A percentile compares a stretch with the other conserved stretches of the same genome.
Evolutionary conservation across 306 rosid species (phyloP).

Genomic region (Cucumis hystrix): DNA sequence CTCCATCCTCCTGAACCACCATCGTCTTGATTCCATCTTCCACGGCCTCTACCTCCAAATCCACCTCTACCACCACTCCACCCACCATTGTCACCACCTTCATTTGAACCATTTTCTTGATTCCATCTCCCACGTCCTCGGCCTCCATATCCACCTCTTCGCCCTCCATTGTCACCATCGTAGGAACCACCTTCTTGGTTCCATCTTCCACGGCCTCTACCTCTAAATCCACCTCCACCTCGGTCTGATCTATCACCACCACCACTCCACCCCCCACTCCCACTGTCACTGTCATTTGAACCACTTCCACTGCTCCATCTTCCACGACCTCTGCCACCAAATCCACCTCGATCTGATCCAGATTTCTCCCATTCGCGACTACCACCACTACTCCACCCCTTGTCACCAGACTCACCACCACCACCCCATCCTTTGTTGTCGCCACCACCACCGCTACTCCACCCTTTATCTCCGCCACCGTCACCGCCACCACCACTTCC

Average conservation of each 20-base stretch:
- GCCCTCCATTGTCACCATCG: slow-evolving; percentile 18
- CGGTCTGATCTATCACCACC: slow-evolving; percentile 19
- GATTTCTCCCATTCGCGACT: neutral
- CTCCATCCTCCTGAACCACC: slow-evolving; percentile 9
- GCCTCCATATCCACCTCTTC: slow-evolving; percentile 10
- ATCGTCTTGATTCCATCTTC: slow-evolving; percentile 41
- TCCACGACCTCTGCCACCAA: slow-evolving; percentile 58
- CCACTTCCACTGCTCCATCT: slow-evolving; percentile 46
- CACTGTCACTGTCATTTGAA: slow-evolving; percentile 24
- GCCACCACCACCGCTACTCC: slow-evolving; percentile 24
- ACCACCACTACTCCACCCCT: slow-evolving; percentile 25
- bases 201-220: slow-evolving; percentile 58
- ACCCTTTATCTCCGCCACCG: neutral
- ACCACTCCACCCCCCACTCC: slow-evolving; percentile 27
- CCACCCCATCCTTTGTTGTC: slow-evolving; percentile 26
- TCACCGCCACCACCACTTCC: slow-evolving; percentile 12
- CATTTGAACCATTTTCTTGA: slow-evolving; percentile 39
- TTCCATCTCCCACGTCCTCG: slow-evolving; percentile 57
- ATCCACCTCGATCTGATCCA: slow-evolving; percentile 34
- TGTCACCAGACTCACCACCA: slow-evolving; percentile 1
- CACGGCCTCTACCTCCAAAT: slow-evolving; percentile 44
- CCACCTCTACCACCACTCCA: slow-evolving; percentile 31
- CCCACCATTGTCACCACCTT: slow-evolving; percentile 25
- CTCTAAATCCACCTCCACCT: slow-evolving; percentile 36
- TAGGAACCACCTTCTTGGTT: slow-evolving; percentile 33